phyloP scores from a whole-genome alignment of 768 basidiomycete genomes.

The Kockovaella imperatae region DNA sequence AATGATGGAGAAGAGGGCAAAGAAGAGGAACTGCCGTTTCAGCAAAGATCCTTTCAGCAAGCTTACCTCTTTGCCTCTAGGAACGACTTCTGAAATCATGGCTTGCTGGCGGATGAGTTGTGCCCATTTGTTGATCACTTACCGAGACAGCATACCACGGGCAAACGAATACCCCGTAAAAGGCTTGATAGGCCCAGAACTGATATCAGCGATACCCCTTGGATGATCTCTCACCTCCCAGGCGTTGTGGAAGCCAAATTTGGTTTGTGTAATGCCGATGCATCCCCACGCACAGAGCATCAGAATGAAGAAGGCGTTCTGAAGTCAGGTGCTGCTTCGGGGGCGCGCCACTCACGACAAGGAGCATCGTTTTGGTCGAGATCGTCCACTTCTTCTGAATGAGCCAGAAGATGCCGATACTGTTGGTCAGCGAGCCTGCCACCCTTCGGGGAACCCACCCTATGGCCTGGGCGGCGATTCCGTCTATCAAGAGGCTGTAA shows the following conservation, averaged over 20 bases:
- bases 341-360: slow-evolving; percentile 20
- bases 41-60: background rate
- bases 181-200: slow-evolving; percentile 55
- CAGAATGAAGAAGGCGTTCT: slow-evolving; percentile 46
- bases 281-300: slow-evolving; percentile 56
- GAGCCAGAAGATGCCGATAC: slow-evolving; percentile 39
- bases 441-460: slow-evolving; percentile 9
- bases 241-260: slow-evolving; percentile 71
- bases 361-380: slow-evolving; percentile 31
- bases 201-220: no score
- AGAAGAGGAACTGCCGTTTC: slow-evolving; percentile 54
- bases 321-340: background rate
- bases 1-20: slow-evolving; percentile 72
- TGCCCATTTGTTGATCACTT: slow-evolving; percentile 44
- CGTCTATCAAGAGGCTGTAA: slow-evolving; percentile 10
- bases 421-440: background rate
- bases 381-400: slow-evolving; percentile 31
- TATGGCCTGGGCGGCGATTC: slow-evolving; percentile 35
- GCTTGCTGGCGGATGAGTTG: slow-evolving; percentile 24
- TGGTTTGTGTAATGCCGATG: slow-evolving; percentile 64
- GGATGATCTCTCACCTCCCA: no score
- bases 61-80: slow-evolving; percentile 65
- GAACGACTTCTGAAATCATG: slow-evolving; percentile 58
- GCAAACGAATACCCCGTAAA: slow-evolving; percentile 55
- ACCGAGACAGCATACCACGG: slow-evolving; percentile 75